These are phyloP conservation scores for Veloporphyrellus conicus DNA, from an alignment of 1,284 basidiomycete species.

Conservation along the genomic window DNA sequence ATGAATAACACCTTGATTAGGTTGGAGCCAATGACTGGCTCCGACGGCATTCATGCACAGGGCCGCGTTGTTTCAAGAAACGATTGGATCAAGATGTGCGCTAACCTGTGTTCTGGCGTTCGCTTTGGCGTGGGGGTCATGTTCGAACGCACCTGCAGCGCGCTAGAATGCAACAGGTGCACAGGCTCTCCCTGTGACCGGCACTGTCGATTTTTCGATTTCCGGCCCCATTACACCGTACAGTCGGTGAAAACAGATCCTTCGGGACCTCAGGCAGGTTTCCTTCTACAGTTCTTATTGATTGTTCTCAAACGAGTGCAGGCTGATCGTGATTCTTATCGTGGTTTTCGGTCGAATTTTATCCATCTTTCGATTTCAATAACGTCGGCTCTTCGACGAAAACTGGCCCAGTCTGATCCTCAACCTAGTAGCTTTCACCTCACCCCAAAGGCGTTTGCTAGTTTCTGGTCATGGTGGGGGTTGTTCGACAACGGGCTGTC, in stretches of 20 bases:
- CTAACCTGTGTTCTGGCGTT: slow-evolving; percentile 84
- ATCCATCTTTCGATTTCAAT: slow-evolving; percentile 91
- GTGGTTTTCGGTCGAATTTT: slow-evolving; percentile 89
- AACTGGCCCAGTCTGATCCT: slow-evolving; percentile 17
- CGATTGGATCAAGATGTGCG: slow-evolving; percentile 59
- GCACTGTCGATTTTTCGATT: slow-evolving; percentile 77
- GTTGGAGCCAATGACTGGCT: slow-evolving; percentile 16
- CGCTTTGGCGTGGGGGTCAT: slow-evolving; percentile 85
- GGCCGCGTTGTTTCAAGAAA: slow-evolving; percentile 22
- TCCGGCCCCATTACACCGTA: slow-evolving; percentile 81
- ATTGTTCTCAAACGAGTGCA: slow-evolving; percentile 22
- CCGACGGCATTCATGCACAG: slow-evolving; percentile 15
- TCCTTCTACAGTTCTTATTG: not conserved
- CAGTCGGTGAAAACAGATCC: slow-evolving; percentile 54
- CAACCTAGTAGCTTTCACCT: slow-evolving; percentile 78
- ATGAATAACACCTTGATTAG: slow-evolving; percentile 14
- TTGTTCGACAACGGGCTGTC: slow-evolving; percentile 80
- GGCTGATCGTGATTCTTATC: slow-evolving; percentile 73
- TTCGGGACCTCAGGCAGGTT: slow-evolving; percentile 48
- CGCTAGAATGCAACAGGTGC: slow-evolving; percentile 66
- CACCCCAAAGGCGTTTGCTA: slow-evolving; percentile 81
- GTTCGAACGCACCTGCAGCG: slow-evolving; percentile 78
- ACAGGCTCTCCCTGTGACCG: slow-evolving; percentile 67
- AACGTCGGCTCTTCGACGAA: slow-evolving; percentile 51
- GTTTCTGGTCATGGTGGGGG: slow-evolving; percentile 91